Evolutionary conservation across 2,329 filamentous ascomycete genomes (phyloP).

Genomic region (Beauveria scarabaeidicola): DNA sequence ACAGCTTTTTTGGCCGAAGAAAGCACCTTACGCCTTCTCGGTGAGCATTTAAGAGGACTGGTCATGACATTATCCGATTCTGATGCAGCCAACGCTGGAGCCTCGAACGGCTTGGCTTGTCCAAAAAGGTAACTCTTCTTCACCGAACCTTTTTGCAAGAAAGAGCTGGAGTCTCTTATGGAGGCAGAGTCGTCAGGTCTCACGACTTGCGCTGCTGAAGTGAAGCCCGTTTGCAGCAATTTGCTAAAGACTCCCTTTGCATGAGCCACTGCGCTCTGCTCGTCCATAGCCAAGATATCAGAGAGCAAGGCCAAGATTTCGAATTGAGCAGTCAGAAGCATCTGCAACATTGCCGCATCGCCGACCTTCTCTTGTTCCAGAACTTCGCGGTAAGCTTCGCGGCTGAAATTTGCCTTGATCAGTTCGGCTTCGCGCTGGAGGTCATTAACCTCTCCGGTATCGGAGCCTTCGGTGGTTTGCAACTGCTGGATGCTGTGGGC

Average conservation of each 20-base stretch:
- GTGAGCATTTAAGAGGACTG: constrained; percentile 64
- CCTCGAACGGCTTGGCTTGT: constrained; percentile 31
- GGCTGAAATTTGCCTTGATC: constrained; percentile 71
- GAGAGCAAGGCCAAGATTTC: constrained; percentile 79
- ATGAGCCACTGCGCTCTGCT: constrained; percentile 71
- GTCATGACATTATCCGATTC: constrained; percentile 23
- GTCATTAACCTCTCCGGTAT: constrained; percentile 55
- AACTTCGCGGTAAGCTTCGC: constrained; percentile 69
- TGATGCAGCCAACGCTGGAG: constrained; percentile 30
- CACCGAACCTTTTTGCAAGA: constrained; percentile 64
- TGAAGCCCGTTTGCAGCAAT: constrained; percentile 67
- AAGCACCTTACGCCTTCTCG: constrained; percentile 65
- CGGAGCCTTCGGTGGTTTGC: constrained; percentile 42
- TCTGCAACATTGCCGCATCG: constrained; percentile 70
- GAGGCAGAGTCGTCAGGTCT: constrained; percentile 70
- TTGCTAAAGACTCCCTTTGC: constrained; percentile 70
- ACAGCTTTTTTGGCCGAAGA: constrained; percentile 58
- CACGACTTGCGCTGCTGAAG: constrained; percentile 72
- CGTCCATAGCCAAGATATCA: constrained; percentile 72
- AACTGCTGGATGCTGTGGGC: constrained; percentile 78
- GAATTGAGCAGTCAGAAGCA: constrained; percentile 82
- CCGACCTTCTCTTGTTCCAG: constrained; percentile 76
- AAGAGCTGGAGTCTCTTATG: constrained; percentile 59
- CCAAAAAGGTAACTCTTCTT: constrained; percentile 44
- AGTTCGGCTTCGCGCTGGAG: constrained; percentile 78